phyloP scores from a whole-genome alignment of 805 yeast genomes.

The Candida saitoana region DNA sequence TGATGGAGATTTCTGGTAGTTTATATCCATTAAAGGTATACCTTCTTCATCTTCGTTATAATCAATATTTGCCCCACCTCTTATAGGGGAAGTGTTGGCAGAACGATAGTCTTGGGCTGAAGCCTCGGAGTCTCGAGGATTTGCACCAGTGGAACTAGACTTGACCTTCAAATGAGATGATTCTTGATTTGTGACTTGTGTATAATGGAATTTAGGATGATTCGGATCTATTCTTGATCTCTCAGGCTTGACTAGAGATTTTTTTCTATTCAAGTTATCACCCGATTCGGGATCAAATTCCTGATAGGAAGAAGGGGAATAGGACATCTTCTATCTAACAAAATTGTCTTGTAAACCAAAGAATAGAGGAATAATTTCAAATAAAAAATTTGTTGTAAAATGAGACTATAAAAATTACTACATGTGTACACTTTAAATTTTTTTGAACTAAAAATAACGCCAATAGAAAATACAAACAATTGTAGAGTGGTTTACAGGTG shows the following conservation, averaged over 20 bases:
- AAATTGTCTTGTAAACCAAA: neutral
- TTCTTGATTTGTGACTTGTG: constrained; percentile 67
- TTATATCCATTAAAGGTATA: constrained; percentile 41
- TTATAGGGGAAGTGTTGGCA: constrained; percentile 5
- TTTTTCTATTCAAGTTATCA: constrained; percentile 44
- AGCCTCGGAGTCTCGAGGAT: constrained; percentile 35
- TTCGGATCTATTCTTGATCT: constrained; percentile 62
- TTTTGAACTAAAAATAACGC: neutral
- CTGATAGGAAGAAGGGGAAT: constrained; percentile 21
- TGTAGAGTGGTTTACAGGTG: neutral
- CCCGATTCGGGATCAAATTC: constrained; percentile 43
- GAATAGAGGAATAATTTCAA: neutral
- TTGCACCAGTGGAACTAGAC: constrained; percentile 71
- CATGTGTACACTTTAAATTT: neutral
- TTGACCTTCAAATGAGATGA: constrained; percentile 57
- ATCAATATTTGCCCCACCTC: constrained; percentile 1
- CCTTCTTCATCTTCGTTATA: constrained; percentile 35
- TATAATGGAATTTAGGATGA: constrained; percentile 75
- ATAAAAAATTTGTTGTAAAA: constrained; percentile 1
- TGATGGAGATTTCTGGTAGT: constrained; percentile 10
- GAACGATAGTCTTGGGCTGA: constrained; percentile 5
- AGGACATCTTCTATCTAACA: constrained; percentile 3
- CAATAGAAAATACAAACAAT: neutral
- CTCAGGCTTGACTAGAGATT: constrained; percentile 81
- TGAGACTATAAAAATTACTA: neutral